Conservation (phyloP, 2,329 filamentous ascomycete species). For the Blastomyces gilchristii region DNA sequence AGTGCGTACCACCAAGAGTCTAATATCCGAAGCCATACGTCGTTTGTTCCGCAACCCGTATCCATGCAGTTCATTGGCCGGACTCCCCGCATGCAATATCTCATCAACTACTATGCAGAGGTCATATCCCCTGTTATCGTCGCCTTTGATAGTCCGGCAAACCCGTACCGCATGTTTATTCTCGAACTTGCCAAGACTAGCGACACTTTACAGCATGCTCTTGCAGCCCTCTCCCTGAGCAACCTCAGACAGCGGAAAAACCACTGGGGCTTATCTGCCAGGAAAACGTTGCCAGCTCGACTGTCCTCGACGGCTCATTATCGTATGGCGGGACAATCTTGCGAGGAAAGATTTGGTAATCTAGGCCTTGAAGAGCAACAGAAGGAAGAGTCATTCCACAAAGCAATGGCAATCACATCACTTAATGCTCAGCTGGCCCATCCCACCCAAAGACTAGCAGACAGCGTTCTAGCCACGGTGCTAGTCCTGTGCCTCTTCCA, state of each 20-base stretch:
- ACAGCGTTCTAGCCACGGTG: constrained; percentile 78
- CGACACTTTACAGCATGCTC: constrained; percentile 79
- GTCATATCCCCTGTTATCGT: constrained; percentile 88
- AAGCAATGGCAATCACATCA: constrained; percentile 69
- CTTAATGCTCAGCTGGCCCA: constrained; percentile 79
- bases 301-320: constrained; percentile 39
- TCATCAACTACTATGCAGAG: constrained; percentile 89
- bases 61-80: constrained; percentile 44
- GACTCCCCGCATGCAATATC: constrained; percentile 71
- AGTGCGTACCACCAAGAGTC: not conserved
- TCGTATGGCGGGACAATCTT: constrained; percentile 31
- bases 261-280: constrained; percentile 45
- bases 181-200: constrained; percentile 66
- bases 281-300: constrained; percentile 41
- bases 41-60: constrained; percentile 27
- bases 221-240: constrained; percentile 79
- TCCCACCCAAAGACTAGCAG: constrained; percentile 62
- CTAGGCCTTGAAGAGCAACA: constrained; percentile 49
- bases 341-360: constrained; percentile 34
- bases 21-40: not conserved
- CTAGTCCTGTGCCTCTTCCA: constrained; percentile 84
- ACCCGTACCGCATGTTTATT: constrained; percentile 78
- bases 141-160: constrained; percentile 73
- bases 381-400: constrained; percentile 71
- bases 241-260: constrained; percentile 73